Percentiles rank a stretch among this genome's conserved stretches.
Evolutionary conservation across 768 basidiomycete species (phyloP).

Genomic region (Kwoniella sp.): DNA sequence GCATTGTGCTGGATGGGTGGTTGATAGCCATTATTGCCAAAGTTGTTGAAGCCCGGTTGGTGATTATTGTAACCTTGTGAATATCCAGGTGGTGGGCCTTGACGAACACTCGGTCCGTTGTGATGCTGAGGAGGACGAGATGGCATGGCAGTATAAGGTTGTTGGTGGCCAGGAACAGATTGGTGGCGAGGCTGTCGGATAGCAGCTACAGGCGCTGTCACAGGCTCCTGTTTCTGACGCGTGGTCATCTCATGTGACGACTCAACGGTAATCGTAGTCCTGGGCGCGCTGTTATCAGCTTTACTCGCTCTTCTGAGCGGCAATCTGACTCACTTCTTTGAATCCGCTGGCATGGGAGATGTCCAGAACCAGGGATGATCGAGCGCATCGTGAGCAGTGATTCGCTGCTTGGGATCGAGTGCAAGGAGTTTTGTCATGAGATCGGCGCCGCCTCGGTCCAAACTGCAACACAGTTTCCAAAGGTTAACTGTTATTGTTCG

Average conservation of each 20-base stretch:
- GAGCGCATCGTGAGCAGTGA: slow-evolving; percentile 81
- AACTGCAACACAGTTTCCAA: slow-evolving; percentile 57
- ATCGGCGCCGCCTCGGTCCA: slow-evolving; percentile 74
- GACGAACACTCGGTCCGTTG: background rate
- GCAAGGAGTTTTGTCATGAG: slow-evolving; percentile 77
- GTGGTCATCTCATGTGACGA: slow-evolving; percentile 51
- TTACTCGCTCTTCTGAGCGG: background rate
- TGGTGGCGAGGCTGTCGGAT: background rate
- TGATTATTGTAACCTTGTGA: slow-evolving; percentile 2
- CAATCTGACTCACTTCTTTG: slow-evolving; percentile 46
- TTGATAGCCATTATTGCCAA: background rate
- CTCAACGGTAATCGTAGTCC: slow-evolving; percentile 37
- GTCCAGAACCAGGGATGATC: slow-evolving; percentile 96
- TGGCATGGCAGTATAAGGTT: slow-evolving; percentile 1
- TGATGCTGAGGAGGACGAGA: slow-evolving; percentile 9
- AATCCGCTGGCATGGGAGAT: slow-evolving; percentile 68
- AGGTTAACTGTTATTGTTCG: background rate
- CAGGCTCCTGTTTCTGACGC: slow-evolving; percentile 23
- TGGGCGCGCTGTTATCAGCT: slow-evolving; percentile 14
- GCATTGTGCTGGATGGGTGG: slow-evolving; percentile 1
- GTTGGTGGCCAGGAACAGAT: background rate
- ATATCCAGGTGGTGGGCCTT: background rate
- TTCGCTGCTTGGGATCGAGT: slow-evolving; percentile 78
- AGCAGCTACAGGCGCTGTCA: slow-evolving; percentile 1
- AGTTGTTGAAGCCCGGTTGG: slow-evolving; percentile 9